Evolutionary conservation across 2,329 filamentous ascomycete genomes (phyloP), one percentile per base, ranked within the genome.

Genomic region (Sclerotinia subarctica): DNA sequence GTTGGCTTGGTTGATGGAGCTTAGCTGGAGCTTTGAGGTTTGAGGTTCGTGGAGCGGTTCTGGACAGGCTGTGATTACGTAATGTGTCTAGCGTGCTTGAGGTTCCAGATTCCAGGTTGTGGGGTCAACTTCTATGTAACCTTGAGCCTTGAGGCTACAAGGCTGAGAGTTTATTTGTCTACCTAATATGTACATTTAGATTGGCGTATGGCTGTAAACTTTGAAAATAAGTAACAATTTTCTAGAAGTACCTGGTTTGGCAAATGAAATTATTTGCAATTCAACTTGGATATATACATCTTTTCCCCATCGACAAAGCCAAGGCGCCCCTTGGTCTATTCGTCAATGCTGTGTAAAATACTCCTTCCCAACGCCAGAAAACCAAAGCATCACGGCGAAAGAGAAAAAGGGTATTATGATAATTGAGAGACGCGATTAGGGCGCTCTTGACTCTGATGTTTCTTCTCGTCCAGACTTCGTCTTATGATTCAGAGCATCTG

Each of bases 401-500:
- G 29, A 59, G 53, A 42, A 51, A 56, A 38, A 13, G 42, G 53
- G 64, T 52, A 66, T 66, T 66, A 60, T 59, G n/a, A 53, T 35
- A 35, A 21, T 52, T n/a, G 47, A 29, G 32, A 49, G 42, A 59
- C n/a, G 32, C 46, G 59, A 49, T 32, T 49, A 49, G 21, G 29
- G 29, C 17, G 44, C 21, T 35, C 19, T 32, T 53, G 24, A 19
- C 24, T 44, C 13, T 46, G 62, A 35, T 26, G 38, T 26, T n/a
- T 62, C 49, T 26, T 69, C 51, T 19, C 19, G 38, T 44, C 62
- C 26, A 29, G 35, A 64, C 26, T 46, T 35, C 69, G 67, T 57
- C 68, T 49, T 74, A 21, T 73, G 70, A 49, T 73, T 51, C 26
- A 19, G n/a, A 24, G 26, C 73, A 70, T 77, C 73, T 62, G 73